Evolutionary conservation across 2,329 filamentous ascomycete species (phyloP).

Genomic region (Fusarium praegraminearum): DNA sequence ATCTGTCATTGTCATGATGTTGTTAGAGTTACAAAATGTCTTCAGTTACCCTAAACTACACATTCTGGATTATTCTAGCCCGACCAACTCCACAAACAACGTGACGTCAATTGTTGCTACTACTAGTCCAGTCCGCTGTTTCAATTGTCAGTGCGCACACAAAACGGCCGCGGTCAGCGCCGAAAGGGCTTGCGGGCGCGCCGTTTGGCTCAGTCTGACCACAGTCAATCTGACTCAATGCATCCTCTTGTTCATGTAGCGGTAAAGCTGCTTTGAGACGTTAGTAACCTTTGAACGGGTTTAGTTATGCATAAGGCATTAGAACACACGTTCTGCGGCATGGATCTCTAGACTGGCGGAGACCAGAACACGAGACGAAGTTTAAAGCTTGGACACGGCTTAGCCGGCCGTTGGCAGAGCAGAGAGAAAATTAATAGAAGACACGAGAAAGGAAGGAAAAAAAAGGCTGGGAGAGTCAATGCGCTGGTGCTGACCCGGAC

Average conservation of each 20-base stretch:
- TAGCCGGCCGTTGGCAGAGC: not conserved
- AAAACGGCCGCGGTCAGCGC: not conserved
- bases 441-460: not conserved
- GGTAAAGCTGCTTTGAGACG: not conserved
- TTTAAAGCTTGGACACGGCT: not conserved
- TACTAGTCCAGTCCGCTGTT: not conserved
- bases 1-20: too few relatives aligned
- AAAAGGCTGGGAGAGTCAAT: not conserved
- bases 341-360: not conserved
- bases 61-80: not conserved
- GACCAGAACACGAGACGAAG: constrained; percentile 5
- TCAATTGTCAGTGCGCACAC: not conserved
- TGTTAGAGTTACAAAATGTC: not conserved
- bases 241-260: constrained; percentile 1
- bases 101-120: not conserved
- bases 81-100: not conserved
- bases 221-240: not conserved
- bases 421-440: not conserved
- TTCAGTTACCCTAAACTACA: not conserved
- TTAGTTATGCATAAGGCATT: not conserved
- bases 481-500: not conserved
- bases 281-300: not conserved
- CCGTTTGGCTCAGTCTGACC: not conserved
- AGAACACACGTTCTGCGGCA: not conserved
- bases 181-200: constrained; percentile 1